Evolutionary conservation across 805 yeast species (phyloP).

Genomic region (Ascoidea asiatica): DNA sequence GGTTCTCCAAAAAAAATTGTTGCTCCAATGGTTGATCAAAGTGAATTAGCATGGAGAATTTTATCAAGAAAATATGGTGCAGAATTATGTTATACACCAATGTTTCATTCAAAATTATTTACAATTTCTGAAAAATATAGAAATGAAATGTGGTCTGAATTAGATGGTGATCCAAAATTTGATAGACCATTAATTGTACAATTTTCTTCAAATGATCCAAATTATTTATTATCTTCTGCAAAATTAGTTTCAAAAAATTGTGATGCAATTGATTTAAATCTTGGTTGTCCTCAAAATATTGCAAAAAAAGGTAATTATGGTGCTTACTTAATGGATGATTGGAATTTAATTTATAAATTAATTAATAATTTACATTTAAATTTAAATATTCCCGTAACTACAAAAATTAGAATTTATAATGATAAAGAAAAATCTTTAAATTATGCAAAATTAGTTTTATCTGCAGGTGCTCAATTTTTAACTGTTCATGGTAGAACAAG

Average conservation of each 20-base stretch:
- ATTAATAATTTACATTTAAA: conserved; percentile 64
- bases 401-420: conserved; percentile 74
- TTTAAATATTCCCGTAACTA: conserved; percentile 80
- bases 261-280: conserved; percentile 90
- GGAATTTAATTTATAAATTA: conserved; percentile 67
- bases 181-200: conserved; percentile 91
- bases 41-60: conserved; percentile 91
- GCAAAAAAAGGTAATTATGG: conserved; percentile 94
- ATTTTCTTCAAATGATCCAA: conserved; percentile 94
- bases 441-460: conserved; percentile 79
- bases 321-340: conserved; percentile 91
- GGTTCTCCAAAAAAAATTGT: conserved; percentile 75
- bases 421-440: conserved; percentile 73
- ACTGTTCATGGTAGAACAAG: conserved; percentile 94
- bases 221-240: conserved; percentile 71
- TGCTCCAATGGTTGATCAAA: conserved; percentile 98
- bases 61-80: conserved; percentile 85
- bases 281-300: conserved; percentile 98
- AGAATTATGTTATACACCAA: conserved; percentile 87
- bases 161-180: conserved; percentile 54
- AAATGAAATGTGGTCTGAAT: conserved; percentile 50
- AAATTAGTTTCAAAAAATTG: conserved; percentile 65
- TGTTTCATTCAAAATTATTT: conserved; percentile 88
- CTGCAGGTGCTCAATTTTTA: conserved; percentile 90
- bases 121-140: conserved; percentile 78